Evolutionary conservation across 2,329 filamentous ascomycete genomes (phyloP), one percentile per base, ranked within the genome.

Genomic region (Botrytis pseudocinerea): DNA sequence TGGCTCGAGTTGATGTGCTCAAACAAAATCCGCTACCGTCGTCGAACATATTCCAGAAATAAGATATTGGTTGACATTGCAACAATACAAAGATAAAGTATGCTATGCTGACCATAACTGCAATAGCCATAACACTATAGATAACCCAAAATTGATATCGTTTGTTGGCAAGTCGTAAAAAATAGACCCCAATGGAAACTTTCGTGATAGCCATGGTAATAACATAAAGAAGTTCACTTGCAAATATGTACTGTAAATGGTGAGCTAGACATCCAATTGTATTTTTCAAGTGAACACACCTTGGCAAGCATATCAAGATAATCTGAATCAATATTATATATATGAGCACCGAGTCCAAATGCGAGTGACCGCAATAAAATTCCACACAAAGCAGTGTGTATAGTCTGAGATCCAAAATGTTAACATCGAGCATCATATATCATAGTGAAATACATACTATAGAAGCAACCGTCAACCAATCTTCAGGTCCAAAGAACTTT

Each of bases 31-130:
- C 82, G 6, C 69, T 66, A 16, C 76, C 74, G 1, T 76, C 70
- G 3, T 76, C 76, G 46, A 82, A 81, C 38, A 80, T 78, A 32
- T 76, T 75, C 83, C 83, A 84, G 70, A 82, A 82, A 73, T 80
- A 83, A 6, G 75, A 69, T 51, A 79, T 75, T 0, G 78, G 78
- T 1, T 75, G 62, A 71, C 79, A 80, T 73, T 80, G 78, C 32
- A 80, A 79, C 20, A 80, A 40, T 4, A 79, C 73, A 54, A 80
- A 79, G 72, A 79, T 76, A 57, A 80, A 79, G 60, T 80, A 80
- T 61, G 77, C 76, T 8, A 76, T 76, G 68, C 77, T 78, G 74
- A 79, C 75, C 2, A 76, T 40, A 35, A 78, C 68, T 5, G 78
- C 76, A 12, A 77, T 46, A 18, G 72, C 62, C 38, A 79, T 68